Conservation (phyloP, 2,329 filamentous ascomycete genomes). For the Madurella mycetomatis region DNA sequence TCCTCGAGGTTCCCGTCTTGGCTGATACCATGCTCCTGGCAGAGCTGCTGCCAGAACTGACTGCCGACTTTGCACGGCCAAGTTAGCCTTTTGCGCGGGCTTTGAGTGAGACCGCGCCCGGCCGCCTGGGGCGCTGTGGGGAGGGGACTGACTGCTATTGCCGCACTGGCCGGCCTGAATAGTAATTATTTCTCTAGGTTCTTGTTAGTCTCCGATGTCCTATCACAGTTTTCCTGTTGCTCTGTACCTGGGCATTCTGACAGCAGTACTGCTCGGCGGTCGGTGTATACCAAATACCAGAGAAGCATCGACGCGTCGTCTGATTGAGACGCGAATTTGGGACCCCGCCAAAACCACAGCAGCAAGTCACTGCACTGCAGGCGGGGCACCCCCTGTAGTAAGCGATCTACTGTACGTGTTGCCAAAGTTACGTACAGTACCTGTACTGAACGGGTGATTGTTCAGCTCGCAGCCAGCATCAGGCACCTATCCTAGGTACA, state of each 20-base stretch:
- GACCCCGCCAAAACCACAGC: constrained; percentile 20
- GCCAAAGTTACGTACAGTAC: too few relatives aligned
- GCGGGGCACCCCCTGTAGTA: constrained; percentile 12
- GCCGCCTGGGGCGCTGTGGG: constrained; percentile 14
- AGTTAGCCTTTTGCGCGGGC: constrained; percentile 1
- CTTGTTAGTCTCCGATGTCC: constrained; percentile 6
- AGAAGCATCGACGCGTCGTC: constrained; percentile 19
- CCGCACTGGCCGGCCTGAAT: constrained; percentile 98
- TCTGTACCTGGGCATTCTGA: constrained; percentile 34
- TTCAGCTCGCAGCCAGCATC: too few relatives aligned
- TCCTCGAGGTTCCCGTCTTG: constrained; percentile 96
- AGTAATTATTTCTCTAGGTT: constrained; percentile 89
- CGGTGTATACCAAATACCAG: background rate
- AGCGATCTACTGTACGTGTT: too few relatives aligned
- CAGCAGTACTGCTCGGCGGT: constrained; percentile 4
- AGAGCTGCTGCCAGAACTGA: constrained; percentile 98
- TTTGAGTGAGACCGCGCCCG: constrained; percentile 29
- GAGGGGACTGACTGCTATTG: constrained; percentile 79
- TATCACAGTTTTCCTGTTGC: background rate
- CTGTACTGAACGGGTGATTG: too few relatives aligned
- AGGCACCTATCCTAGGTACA: too few relatives aligned
- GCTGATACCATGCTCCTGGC: constrained; percentile 95
- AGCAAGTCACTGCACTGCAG: too few relatives aligned
- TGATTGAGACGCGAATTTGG: constrained; percentile 20
- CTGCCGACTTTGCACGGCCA: constrained; percentile 66